Percentiles rank a stretch among this genome's conserved stretches.
Evolutionary conservation across 805 yeast species (phyloP).

Genomic region (Brettanomyces naardenensis): DNA sequence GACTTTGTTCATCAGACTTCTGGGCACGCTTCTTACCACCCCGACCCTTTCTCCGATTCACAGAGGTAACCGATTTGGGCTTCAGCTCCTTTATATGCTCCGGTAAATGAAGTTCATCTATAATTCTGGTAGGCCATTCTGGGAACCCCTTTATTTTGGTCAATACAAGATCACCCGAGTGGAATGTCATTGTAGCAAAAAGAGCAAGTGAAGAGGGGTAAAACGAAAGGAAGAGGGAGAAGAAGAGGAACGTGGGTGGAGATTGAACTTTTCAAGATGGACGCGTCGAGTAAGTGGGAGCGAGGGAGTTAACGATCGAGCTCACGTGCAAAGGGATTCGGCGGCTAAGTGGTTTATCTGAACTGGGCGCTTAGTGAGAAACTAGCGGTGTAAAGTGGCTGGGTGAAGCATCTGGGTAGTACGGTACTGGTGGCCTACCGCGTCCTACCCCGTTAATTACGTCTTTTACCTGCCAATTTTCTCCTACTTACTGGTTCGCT

Average conservation of each 20-base stretch:
- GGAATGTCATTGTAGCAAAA: background rate
- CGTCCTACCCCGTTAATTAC: too few species aligned
- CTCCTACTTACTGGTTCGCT: too few species aligned
- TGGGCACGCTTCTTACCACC: conserved; percentile 8
- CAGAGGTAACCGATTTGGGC: conserved; percentile 35
- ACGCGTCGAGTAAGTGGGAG: too few species aligned
- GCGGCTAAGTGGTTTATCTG: too few species aligned
- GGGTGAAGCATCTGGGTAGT: too few species aligned
- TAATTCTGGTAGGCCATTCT: conserved; percentile 86
- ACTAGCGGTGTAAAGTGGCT: too few species aligned
- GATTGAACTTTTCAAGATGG: too few species aligned
- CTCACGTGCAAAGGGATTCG: too few species aligned
- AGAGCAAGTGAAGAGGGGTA: background rate
- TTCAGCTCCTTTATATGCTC: conserved; percentile 39
- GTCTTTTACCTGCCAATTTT: too few species aligned
- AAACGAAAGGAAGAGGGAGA: background rate
- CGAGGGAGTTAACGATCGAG: too few species aligned
- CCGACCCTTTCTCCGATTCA: conserved; percentile 8
- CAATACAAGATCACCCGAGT: conserved; percentile 47
- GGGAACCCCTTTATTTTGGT: conserved; percentile 85
- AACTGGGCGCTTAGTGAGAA: too few species aligned
- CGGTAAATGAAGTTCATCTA: conserved; percentile 55
- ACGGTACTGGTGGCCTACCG: too few species aligned
- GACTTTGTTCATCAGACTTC: conserved; percentile 7
- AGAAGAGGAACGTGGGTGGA: background rate